phyloP scores from a whole-genome alignment of 129 eudicot genomes.

The Lactuca saligna region DNA sequence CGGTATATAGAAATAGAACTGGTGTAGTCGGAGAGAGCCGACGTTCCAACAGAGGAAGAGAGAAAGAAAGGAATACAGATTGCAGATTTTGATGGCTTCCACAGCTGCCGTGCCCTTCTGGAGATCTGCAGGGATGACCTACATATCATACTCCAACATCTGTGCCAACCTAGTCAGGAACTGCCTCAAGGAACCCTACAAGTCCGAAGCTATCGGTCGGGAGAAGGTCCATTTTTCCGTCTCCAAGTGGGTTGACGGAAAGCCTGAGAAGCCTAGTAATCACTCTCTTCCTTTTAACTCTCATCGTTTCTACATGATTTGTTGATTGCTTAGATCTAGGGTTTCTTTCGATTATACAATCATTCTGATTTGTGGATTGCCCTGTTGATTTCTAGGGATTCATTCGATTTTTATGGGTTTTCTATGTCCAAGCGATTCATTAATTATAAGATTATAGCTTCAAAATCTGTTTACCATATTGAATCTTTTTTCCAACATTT shows the following conservation, averaged over 20 bases:
- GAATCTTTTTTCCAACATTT: background rate
- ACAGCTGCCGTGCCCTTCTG: constrained; percentile 79
- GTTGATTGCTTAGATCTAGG: constrained; percentile 32
- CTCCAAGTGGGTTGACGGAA: constrained; percentile 82
- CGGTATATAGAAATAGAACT: background rate
- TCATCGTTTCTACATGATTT: background rate
- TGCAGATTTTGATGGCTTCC: constrained; percentile 46
- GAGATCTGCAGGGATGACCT: constrained; percentile 98
- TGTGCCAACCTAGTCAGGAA: constrained; percentile 83
- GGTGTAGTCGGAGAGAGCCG: background rate
- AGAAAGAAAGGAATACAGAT: background rate
- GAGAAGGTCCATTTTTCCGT: constrained; percentile 85
- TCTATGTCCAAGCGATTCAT: background rate
- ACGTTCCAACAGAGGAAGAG: background rate
- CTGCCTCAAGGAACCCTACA: constrained; percentile 84
- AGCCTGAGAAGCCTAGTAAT: constrained; percentile 72
- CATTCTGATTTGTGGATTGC: background rate
- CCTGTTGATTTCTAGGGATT: background rate
- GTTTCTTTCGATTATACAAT: constrained; percentile 10
- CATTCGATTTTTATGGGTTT: background rate
- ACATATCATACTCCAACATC: constrained; percentile 80
- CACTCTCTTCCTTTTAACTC: background rate
- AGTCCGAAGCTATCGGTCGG: constrained; percentile 60
- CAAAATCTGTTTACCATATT: background rate
- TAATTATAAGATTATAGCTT: too few relatives aligned